Evolutionary conservation across 202 grass and related monocot species (phyloP).

Genomic region (Carex arenaria): DNA sequence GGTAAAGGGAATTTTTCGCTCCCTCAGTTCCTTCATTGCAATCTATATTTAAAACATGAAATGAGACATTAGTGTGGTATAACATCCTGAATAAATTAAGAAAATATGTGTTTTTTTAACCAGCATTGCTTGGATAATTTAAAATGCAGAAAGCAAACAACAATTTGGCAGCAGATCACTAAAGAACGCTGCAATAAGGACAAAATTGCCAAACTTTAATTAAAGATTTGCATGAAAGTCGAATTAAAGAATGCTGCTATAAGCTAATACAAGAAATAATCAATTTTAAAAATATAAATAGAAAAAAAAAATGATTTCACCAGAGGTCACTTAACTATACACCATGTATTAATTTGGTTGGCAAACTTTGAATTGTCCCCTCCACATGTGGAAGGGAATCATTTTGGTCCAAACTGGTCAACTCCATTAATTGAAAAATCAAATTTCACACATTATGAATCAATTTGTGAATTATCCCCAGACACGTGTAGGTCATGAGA

Average conservation of each 20-base stretch:
- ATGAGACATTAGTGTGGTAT: not conserved
- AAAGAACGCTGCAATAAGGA: not conserved
- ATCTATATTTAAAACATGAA: conserved; percentile 41
- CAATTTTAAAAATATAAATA: too few relatives aligned
- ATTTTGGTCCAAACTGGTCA: not conserved
- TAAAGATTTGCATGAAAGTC: not conserved
- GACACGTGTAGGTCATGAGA: not conserved
- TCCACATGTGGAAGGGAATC: not conserved
- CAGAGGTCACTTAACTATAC: not conserved
- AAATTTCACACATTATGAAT: not conserved
- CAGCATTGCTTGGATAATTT: not conserved
- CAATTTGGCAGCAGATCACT: not conserved
- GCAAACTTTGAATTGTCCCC: not conserved
- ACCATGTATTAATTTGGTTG: not conserved
- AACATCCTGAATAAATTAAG: not conserved
- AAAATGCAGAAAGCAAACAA: not conserved
- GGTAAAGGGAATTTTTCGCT: conserved; percentile 86
- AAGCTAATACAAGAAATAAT: not conserved
- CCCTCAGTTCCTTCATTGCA: conserved; percentile 84
- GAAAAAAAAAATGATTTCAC: not conserved
- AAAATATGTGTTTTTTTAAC: not conserved
- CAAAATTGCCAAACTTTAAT: not conserved
- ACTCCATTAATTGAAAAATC: not conserved
- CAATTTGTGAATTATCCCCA: not conserved
- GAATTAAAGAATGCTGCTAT: not conserved